Conservation (phyloP, 1,139 yeast genomes). For the Dujonia santamariae region DNA sequence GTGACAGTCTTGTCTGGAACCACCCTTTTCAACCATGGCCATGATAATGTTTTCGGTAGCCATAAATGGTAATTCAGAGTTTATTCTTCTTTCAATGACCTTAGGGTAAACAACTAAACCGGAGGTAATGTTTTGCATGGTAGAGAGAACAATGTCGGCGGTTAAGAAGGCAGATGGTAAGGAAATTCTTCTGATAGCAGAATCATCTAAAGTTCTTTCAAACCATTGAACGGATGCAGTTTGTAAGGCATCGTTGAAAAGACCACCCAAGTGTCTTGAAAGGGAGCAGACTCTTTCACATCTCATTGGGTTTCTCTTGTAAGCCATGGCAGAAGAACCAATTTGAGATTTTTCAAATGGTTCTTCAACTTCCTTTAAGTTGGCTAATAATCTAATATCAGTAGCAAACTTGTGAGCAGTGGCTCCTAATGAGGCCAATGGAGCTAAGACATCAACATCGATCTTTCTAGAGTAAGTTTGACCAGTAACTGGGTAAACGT, state of each 20-base stretch:
- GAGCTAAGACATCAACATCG: constrained; percentile 90
- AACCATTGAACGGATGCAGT: constrained; percentile 99
- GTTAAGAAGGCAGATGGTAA: constrained; percentile 96
- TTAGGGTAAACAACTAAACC: constrained; percentile 98
- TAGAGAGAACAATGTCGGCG: constrained; percentile 88
- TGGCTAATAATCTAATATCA: constrained; percentile 92
- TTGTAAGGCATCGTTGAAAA: constrained; percentile 89
- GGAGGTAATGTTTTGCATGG: constrained; percentile 85
- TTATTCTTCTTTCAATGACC: constrained; percentile 95
- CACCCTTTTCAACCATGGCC: constrained; percentile 99
- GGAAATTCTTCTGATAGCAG: constrained; percentile 96
- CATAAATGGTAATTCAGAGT: constrained; percentile 96
- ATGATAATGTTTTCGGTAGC: constrained; percentile 98
- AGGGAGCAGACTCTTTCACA: constrained; percentile 97
- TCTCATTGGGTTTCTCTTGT: constrained; percentile 99
- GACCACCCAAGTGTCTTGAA: constrained; percentile 90
- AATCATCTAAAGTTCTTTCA: constrained; percentile 97
- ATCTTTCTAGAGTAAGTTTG: constrained; percentile 98
- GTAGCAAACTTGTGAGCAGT: constrained; percentile 98
- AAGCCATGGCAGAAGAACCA: constrained; percentile 99
- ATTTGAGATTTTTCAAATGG: constrained; percentile 98
- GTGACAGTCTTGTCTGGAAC: constrained; percentile 97
- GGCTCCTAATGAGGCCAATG: constrained; percentile 93
- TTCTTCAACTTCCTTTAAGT: constrained; percentile 95
- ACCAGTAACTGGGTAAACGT: constrained; percentile 96